phyloP scores from a whole-genome alignment of 2,329 filamentous ascomycete species.

The Hortaea werneckii region DNA sequence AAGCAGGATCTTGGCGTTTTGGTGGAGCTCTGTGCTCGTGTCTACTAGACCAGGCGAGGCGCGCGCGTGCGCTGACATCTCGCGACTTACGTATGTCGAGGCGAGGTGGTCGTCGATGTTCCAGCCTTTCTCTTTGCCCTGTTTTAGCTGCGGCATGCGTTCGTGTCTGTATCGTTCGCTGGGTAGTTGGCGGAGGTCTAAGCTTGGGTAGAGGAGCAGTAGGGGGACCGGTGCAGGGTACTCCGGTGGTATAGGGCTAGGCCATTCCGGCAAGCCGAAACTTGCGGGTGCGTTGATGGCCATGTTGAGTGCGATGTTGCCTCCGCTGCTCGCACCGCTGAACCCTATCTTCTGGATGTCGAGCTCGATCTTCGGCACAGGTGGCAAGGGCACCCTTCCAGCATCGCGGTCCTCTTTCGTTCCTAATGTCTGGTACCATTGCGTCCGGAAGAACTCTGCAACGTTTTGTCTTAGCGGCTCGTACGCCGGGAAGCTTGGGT shows the following conservation, averaged over 20 bases:
- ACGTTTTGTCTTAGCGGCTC: slow-evolving; percentile 24
- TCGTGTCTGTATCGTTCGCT: slow-evolving; percentile 30
- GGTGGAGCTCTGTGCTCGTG: slow-evolving; percentile 19
- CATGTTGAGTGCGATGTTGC: slow-evolving; percentile 39
- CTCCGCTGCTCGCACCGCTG: slow-evolving; percentile 37
- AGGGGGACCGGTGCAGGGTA: slow-evolving; percentile 29
- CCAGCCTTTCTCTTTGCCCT: slow-evolving; percentile 17
- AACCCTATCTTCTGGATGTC: slow-evolving; percentile 31
- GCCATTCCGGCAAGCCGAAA: slow-evolving; percentile 25
- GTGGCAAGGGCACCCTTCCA: slow-evolving; percentile 5
- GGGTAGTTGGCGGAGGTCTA: slow-evolving; percentile 32
- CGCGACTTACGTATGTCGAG: slow-evolving; percentile 32
- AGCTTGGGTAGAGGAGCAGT: slow-evolving; percentile 34
- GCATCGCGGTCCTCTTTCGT: slow-evolving; percentile 8
- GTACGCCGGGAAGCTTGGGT: slow-evolving; percentile 25
- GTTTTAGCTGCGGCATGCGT: slow-evolving; percentile 22
- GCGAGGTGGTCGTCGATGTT: slow-evolving; percentile 29
- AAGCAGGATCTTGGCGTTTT: slow-evolving; percentile 30
- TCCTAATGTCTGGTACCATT: slow-evolving; percentile 9
- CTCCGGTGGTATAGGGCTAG: slow-evolving; percentile 25
- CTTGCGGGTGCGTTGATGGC: slow-evolving; percentile 25
- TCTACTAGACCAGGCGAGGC: slow-evolving; percentile 31
- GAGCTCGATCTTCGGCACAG: slow-evolving; percentile 16
- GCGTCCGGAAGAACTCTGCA: slow-evolving; percentile 12
- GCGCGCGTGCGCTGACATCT: slow-evolving; percentile 27